Base-by-base conservation (phyloP, 108 stramenopile species). In the Conticribra weissflogii region DNA sequence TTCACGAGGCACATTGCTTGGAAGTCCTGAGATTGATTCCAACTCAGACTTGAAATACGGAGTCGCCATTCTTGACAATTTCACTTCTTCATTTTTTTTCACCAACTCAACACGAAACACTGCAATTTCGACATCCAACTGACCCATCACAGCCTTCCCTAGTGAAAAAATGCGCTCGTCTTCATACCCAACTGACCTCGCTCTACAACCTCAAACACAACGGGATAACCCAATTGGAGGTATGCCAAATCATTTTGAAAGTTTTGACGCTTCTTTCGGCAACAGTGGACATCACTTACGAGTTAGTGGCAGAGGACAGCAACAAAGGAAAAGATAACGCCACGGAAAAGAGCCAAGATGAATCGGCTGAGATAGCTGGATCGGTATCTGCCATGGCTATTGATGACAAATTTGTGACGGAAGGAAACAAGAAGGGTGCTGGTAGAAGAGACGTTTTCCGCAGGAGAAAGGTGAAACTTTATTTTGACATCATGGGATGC, bases 171-270 rank as follows among this genome's bases (percentile, higher is more conserved):
- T 92, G 90, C 65, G 44, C 65, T 18, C 81, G 94, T 29, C 65
- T 95, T 18, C 84, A 88, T 24, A 80, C 85, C 2, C 91, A 89
- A 73, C 68, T 89, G 22, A 68, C 83, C 1, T 61, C 86, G 2
- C 54, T 92, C 30, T 81, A 85, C 69, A 64, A 57, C 17, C 59
- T 90, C 36, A 90, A 95, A 64, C 86, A 88, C 49, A 59, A 72
- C 55, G 65, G 76, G 0, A 65, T 91, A 18, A 79, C 86, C 16
- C 83, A 85, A 33, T 61, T 69, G 16, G 89, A 93, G 55, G 48
- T 85, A 23, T 66, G 80, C 53, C 56, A 76, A 45, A 84, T 95
- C 49, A 58, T 90, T 49, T 65, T 95, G 54, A 87, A 89, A 64
- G 60, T 95, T 21, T 71, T 95, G 51, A 61, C 62, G 12, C 58